Conservation (phyloP, 2,329 filamentous ascomycete species). For the Sclerotiophoma versabilis region DNA sequence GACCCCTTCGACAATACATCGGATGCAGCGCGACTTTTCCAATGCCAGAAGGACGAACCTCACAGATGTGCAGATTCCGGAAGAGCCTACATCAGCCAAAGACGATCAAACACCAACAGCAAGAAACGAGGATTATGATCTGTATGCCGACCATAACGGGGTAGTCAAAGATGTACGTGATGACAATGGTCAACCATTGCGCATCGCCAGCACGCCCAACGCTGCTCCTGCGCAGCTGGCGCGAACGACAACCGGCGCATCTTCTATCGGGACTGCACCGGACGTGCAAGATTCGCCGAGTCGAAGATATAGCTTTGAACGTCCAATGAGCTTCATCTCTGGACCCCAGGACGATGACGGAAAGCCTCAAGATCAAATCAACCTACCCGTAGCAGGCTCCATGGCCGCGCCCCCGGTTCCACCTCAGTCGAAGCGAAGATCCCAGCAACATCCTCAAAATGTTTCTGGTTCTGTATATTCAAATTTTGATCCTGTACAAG, state of each 20-base stretch:
- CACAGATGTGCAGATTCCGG: constrained; percentile 32
- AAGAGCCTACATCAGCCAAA: constrained; percentile 28
- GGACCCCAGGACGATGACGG: constrained; percentile 44
- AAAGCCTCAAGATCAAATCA: constrained; percentile 47
- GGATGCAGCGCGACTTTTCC: constrained; percentile 34
- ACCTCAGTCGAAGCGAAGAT: constrained; percentile 15
- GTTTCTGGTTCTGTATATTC: constrained; percentile 20
- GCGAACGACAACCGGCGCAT: constrained; percentile 6
- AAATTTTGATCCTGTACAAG: constrained; percentile 10
- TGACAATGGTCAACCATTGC: constrained; percentile 38
- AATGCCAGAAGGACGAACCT: constrained; percentile 28
- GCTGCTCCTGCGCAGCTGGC: constrained; percentile 11
- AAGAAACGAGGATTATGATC: constrained; percentile 42
- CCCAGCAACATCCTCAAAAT: constrained; percentile 15
- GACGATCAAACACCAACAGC: constrained; percentile 24
- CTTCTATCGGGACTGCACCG: constrained; percentile 9
- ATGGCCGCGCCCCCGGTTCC: constrained; percentile 9
- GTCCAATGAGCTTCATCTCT: constrained; percentile 49
- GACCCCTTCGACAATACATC: constrained; percentile 39
- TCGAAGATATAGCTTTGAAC: constrained; percentile 40
- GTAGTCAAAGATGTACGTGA: constrained; percentile 45
- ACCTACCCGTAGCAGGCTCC: constrained; percentile 22
- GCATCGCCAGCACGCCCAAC: constrained; percentile 16
- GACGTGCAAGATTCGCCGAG: constrained; percentile 28
- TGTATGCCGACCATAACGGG: constrained; percentile 49